These are phyloP conservation scores for Begonia loranthoides DNA, from an alignment of 306 rosid species.

Conservation along the genomic window DNA sequence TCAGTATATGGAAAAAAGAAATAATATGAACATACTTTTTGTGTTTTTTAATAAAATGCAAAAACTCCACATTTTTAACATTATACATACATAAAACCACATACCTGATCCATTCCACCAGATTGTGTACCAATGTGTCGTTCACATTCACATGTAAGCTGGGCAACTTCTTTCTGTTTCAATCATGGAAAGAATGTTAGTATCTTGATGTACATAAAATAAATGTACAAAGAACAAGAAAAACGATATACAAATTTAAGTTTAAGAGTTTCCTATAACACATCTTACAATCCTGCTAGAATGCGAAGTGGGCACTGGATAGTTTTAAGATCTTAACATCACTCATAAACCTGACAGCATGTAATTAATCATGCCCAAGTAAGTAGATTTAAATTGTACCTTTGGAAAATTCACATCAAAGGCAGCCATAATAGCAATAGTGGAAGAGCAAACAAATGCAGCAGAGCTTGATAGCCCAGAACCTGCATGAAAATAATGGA, in stretches of 20 bases:
- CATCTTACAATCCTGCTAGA: no score
- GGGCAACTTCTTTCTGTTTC: conserved; percentile 84
- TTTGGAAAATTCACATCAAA: conserved; percentile 70
- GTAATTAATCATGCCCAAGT: neutral
- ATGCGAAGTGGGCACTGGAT: no score
- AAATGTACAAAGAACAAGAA: no score
- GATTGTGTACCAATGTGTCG: conserved; percentile 94
- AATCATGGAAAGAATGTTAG: conserved; percentile 21
- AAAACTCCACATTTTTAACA: no score
- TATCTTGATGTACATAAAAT: conserved; percentile 5
- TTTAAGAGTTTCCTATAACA: no score
- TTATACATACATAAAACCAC: neutral
- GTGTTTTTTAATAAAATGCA: no score
- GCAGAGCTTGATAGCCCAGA: conserved; percentile 97
- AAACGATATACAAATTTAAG: no score
- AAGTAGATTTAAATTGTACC: conserved; percentile 22
- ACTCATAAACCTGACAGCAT: no score
- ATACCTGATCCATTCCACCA: conserved; percentile 99
- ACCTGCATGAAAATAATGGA: conserved; percentile 27
- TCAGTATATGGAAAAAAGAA: no score
- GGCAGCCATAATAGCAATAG: conserved; percentile 93
- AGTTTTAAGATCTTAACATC: no score
- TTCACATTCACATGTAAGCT: conserved; percentile 88
- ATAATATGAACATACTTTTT: no score
- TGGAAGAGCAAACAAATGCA: conserved; percentile 92